phyloP scores from a whole-genome alignment of 352 stramenopile species.

The Globisporangium spiculum region DNA sequence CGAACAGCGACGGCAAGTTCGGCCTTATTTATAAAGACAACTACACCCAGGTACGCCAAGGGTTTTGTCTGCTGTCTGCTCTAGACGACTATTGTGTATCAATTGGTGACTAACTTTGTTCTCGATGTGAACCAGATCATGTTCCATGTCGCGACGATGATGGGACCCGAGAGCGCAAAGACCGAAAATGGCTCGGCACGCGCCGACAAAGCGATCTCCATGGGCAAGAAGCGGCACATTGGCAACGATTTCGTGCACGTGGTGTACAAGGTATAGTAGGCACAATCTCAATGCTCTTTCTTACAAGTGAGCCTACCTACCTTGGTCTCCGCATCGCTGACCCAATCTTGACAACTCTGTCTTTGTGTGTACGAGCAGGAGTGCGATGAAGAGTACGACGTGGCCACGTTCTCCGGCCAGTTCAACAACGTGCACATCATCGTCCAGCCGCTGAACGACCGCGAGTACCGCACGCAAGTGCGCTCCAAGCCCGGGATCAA shows the following conservation, averaged over 20 bases:
- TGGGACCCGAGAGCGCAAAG: slow-evolving; percentile 32
- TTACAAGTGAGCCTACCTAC: neutral
- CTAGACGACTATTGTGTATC: neutral
- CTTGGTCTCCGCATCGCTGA: neutral
- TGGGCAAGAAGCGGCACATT: slow-evolving; percentile 88
- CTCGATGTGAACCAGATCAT: slow-evolving; percentile 50
- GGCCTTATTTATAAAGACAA: slow-evolving; percentile 67
- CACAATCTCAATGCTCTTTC: neutral
- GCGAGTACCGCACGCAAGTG: slow-evolving; percentile 72
- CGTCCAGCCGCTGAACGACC: slow-evolving; percentile 76
- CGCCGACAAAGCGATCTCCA: slow-evolving; percentile 17
- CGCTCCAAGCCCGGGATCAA: slow-evolving; percentile 65
- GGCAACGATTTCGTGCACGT: slow-evolving; percentile 89
- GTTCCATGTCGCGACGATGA: slow-evolving; percentile 88
- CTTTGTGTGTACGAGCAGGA: slow-evolving; percentile 28
- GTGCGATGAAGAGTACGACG: slow-evolving; percentile 73
- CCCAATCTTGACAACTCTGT: neutral
- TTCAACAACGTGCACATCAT: slow-evolving; percentile 89
- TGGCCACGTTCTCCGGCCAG: slow-evolving; percentile 73
- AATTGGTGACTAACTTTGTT: neutral
- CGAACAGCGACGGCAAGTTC: slow-evolving; percentile 73
- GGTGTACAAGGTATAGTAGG: slow-evolving; percentile 60
- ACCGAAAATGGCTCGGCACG: neutral
- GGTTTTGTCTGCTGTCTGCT: neutral
- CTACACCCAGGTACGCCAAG: slow-evolving; percentile 49